Base-by-base conservation (phyloP, 2,329 filamentous ascomycete genomes). In the Nakataea oryzae region DNA sequence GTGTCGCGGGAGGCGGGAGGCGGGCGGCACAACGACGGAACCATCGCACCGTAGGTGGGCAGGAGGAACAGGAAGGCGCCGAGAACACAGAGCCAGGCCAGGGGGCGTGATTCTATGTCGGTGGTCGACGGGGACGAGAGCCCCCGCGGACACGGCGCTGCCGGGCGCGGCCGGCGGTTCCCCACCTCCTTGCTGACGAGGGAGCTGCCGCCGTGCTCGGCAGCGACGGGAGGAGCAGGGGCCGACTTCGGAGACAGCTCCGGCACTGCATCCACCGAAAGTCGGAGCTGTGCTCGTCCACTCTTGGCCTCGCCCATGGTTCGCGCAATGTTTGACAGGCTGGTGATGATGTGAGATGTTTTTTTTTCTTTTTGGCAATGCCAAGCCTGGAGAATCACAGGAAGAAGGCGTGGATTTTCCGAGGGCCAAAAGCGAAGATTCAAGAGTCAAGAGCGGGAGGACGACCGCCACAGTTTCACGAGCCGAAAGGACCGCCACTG, bases 41-140 rank as follows among this genome's bases (percentile, higher is more conserved):
- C 24, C 41, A 57, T 57, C 58, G 24, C 59, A 59, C 64, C 64
- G 41, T 65, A 65, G 54, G 54, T 63, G 9, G 62, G 61, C 17
- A 65, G 63, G 30, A 65, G 47, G 13, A 62, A 59, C 12, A 63
- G 41, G 26, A 63, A 65, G 56, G 64, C 60, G 12, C 64, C 64
- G 11, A 50, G 58, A 21, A 65, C 62, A 3, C 60, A 54, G 21
- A 65, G 64, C 64, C 64, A 65, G 24, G 64, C 64, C 28, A 50
- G 41, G 7, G 21, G 21, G 41, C 41, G 7, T n/a, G 41, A 24
- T 13, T 50, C 41, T 50, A 11, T n/a, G 21, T 50, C 41, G 41
- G 21, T 13, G 21, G 5, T 8, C 8, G 41, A 24, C 17, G 24
- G 8, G 41, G 41, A n/a, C 6, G 13, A 41, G 21, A 13, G 41